These are phyloP conservation scores for Fusarium xylarioides DNA, from an alignment of 2,329 filamentous ascomycete genomes.

Conservation along the genomic window DNA sequence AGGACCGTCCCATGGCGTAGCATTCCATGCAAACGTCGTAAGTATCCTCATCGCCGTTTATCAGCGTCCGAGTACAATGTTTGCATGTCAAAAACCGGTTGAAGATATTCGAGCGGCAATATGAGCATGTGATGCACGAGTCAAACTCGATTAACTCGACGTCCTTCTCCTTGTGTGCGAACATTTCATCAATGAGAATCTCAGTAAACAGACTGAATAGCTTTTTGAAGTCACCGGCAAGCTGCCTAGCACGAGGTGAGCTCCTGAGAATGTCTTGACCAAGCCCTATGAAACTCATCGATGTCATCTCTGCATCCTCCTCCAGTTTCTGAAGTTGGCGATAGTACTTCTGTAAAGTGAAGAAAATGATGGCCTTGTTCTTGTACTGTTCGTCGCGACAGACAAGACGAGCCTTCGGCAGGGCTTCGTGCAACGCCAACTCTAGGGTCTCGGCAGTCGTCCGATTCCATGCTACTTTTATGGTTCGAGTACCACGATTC, in stretches of 20 bases:
- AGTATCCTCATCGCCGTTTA: slow-evolving; percentile 77
- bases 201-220: slow-evolving; percentile 82
- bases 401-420: slow-evolving; percentile 88
- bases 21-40: slow-evolving; percentile 99
- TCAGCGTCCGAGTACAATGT: slow-evolving; percentile 75
- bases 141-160: slow-evolving; percentile 84
- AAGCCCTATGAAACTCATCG: slow-evolving; percentile 58
- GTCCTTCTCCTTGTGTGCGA: slow-evolving; percentile 74
- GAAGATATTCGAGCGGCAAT: slow-evolving; percentile 96
- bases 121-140: slow-evolving; percentile 93
- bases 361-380: slow-evolving; percentile 95
- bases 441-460: slow-evolving; percentile 92
- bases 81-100: slow-evolving; percentile 96
- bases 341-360: slow-evolving; percentile 82
- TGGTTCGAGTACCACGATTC: slow-evolving; percentile 94
- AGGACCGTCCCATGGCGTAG: slow-evolving; percentile 96
- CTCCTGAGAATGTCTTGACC: slow-evolving; percentile 56
- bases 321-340: slow-evolving; percentile 66
- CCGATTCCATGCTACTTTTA: slow-evolving; percentile 98
- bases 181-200: slow-evolving; percentile 87
- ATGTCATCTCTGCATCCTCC: slow-evolving; percentile 56
- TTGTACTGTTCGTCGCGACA: slow-evolving; percentile 99
- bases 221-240: slow-evolving; percentile 84
- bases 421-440: slow-evolving; percentile 83
- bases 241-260: slow-evolving; percentile 66